These are phyloP conservation scores for Pythium brachiatum DNA, from an alignment of 352 stramenopile genomes.

Conservation along the genomic window DNA sequence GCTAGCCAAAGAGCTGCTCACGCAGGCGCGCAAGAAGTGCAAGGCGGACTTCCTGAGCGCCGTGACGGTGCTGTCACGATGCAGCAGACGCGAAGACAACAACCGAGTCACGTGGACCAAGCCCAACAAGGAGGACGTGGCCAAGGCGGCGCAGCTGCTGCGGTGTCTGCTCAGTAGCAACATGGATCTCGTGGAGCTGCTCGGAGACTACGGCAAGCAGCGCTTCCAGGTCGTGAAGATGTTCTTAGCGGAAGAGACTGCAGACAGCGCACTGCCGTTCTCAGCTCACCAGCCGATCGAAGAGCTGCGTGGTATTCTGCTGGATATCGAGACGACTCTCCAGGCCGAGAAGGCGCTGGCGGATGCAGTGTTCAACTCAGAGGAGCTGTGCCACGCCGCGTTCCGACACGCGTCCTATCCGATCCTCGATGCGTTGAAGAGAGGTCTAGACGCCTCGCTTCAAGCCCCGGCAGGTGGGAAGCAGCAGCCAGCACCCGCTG, in stretches of 20 bases:
- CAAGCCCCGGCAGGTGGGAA: slow-evolving; percentile 3
- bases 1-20: slow-evolving; percentile 56
- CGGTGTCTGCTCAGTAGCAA: slow-evolving; percentile 57
- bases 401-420: slow-evolving; percentile 53
- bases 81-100: slow-evolving; percentile 31
- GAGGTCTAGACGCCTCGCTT: slow-evolving; percentile 35
- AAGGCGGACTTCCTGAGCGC: slow-evolving; percentile 71
- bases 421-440: slow-evolving; percentile 58
- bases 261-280: slow-evolving; percentile 35
- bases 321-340: slow-evolving; percentile 55
- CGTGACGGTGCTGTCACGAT: slow-evolving; percentile 54
- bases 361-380: slow-evolving; percentile 46
- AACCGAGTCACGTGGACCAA: slow-evolving; percentile 36
- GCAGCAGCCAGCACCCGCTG: slow-evolving; percentile 18
- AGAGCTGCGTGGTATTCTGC: slow-evolving; percentile 35
- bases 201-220: slow-evolving; percentile 66
- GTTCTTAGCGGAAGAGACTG: slow-evolving; percentile 35
- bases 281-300: slow-evolving; percentile 30
- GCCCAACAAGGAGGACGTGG: slow-evolving; percentile 49
- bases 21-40: slow-evolving; percentile 58
- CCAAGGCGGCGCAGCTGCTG: slow-evolving; percentile 58
- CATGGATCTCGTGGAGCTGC: slow-evolving; percentile 45
- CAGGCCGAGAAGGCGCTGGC: slow-evolving; percentile 56
- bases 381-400: slow-evolving; percentile 60
- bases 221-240: slow-evolving; percentile 63